Base-by-base conservation (phyloP, 2,329 filamentous ascomycete species). In the Neophaeococcomyces aloes region DNA sequence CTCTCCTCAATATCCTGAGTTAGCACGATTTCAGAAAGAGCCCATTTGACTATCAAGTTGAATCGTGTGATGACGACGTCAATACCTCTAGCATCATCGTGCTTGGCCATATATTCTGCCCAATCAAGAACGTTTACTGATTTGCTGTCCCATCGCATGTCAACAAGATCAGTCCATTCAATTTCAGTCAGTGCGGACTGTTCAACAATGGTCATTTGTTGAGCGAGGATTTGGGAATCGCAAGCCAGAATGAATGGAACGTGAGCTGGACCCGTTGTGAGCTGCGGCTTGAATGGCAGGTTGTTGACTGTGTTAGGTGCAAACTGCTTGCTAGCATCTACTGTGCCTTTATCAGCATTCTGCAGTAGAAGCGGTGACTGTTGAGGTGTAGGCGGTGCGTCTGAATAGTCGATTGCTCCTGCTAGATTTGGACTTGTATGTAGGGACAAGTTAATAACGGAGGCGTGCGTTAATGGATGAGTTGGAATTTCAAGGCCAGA, bases 1-100 rank as follows among this genome's bases (percentile, higher is more conserved):
- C 78, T 69, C 54, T 81, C 76, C 19, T 73, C 63, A 5, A 74
- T 65, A 39, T 71, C 66, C 27, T 69, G 67, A 0, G 76, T 80
- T 14, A 81, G 66, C 8, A 81, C 62, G 48, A 76, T 71, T 53
- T 81, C 76, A 0, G 77, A 81, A 8, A 79, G 62, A 7, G 71
- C 71, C 78, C 78, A 81, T 62, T 80, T 80, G 47, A 79, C 76
- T 50, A 80, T 74, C 3, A 81, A 64, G 49, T 81, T 81, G 65
- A 81, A 81, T 19, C 78, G 74, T 18, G 76, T 75, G 38, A 79
- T 78, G 47, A 80, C 76, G 29, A 81, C 64, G 48, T 81, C 78
- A 33, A 81, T 75, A 23, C 78, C 78, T 37, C 66, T 69, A 29
- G 52, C 48, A 15, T 68, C 70, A 33, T 73, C 69, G 51, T 74